These are phyloP conservation scores for Hypoxylon rubiginosum DNA, from an alignment of 2,329 filamentous ascomycete genomes.

Conservation along the genomic window DNA sequence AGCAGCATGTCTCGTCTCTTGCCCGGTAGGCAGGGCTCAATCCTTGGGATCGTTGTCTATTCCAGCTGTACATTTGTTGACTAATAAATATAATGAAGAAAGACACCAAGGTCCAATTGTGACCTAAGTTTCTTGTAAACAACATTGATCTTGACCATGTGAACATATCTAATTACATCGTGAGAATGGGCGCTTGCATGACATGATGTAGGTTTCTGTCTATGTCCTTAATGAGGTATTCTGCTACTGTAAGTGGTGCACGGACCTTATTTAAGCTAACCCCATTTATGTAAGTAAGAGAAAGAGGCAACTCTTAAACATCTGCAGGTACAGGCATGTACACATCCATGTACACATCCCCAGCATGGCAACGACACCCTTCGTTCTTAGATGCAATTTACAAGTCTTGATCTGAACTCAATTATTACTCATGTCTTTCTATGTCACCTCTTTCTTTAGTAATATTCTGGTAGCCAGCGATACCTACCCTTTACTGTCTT, in stretches of 20 bases:
- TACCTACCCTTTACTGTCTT: background rate
- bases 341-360: background rate
- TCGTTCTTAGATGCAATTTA: background rate
- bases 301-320: background rate
- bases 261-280: background rate
- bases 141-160: background rate
- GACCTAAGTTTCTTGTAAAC: background rate
- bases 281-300: background rate
- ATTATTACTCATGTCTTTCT: background rate
- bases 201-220: background rate
- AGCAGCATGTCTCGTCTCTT: conserved; percentile 14
- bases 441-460: background rate
- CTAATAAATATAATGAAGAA: conserved; percentile 7
- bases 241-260: background rate
- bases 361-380: background rate
- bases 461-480: background rate
- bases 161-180: no score
- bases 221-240: background rate
- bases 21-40: background rate
- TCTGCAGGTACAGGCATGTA: background rate
- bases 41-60: background rate
- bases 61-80: conserved; percentile 1
- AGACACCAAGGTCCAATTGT: background rate
- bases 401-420: background rate
- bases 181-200: no score